These are phyloP conservation scores for Phaseolus coccineus DNA, from an alignment of 331 rosid species.

Conservation along the genomic window DNA sequence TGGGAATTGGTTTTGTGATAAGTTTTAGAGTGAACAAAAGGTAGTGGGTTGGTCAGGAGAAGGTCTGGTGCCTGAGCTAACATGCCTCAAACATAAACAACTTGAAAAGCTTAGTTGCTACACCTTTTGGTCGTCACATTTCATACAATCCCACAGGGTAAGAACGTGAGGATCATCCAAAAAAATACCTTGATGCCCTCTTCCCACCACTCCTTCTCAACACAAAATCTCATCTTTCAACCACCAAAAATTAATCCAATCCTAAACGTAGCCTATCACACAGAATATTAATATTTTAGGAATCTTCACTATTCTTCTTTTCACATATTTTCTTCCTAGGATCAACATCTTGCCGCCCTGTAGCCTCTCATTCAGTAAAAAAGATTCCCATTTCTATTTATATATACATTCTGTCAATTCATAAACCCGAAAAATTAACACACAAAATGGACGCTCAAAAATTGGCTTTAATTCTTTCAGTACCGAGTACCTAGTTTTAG, in stretches of 20 bases:
- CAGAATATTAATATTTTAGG: constrained; percentile 34
- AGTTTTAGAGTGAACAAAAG: constrained; percentile 49
- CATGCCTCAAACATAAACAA: constrained; percentile 57
- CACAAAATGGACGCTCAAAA: constrained; percentile 7
- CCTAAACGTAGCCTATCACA: constrained; percentile 46
- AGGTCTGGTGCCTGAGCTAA: constrained; percentile 49
- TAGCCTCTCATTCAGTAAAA: constrained; percentile 56
- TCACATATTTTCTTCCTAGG: constrained; percentile 41
- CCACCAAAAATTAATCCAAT: background rate
- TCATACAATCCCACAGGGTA: constrained; percentile 29
- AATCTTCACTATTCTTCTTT: constrained; percentile 57
- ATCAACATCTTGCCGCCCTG: constrained; percentile 42
- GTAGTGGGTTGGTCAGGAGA: constrained; percentile 80
- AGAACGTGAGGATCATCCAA: constrained; percentile 45
- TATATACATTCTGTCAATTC: constrained; percentile 26
- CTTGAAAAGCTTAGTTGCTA: constrained; percentile 47
- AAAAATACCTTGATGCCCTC: constrained; percentile 43
- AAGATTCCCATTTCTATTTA: constrained; percentile 34
- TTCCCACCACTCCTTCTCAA: constrained; percentile 49
- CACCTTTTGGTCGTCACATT: constrained; percentile 55
- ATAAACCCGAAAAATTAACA: background rate
- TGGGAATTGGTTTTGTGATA: constrained; percentile 46
- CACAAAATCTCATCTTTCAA: background rate
- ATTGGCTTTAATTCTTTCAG: constrained; percentile 37
- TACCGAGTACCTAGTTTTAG: background rate